Evolutionary conservation across 495 filamentous ascomycete species (phyloP).

Genomic region (Trichoderma parareesei): DNA sequence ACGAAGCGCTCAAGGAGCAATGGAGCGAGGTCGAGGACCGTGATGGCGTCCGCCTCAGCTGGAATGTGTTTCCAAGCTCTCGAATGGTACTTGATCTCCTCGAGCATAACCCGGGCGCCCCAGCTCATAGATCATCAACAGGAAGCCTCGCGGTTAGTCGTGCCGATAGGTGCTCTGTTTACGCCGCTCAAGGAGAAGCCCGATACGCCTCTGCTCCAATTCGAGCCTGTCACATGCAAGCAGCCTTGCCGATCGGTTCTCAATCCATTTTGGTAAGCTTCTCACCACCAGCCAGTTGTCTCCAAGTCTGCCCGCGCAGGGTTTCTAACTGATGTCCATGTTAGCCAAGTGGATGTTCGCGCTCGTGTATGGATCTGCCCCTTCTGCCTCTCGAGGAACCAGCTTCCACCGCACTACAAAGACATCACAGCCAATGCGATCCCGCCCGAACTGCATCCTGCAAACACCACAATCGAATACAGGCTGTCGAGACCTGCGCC

Average conservation of each 20-base stretch:
- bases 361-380: slow-evolving; percentile 97
- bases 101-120: neutral
- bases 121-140: slow-evolving; percentile 25
- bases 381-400: slow-evolving; percentile 93
- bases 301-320: neutral
- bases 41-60: slow-evolving; percentile 94
- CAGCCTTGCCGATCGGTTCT: slow-evolving; percentile 90
- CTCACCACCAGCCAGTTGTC: neutral
- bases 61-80: slow-evolving; percentile 98
- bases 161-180: slow-evolving; percentile 93
- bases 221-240: slow-evolving; percentile 98
- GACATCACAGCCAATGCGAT: slow-evolving; percentile 94
- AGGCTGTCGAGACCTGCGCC: slow-evolving; percentile 85
- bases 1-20: slow-evolving; percentile 76
- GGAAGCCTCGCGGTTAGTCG: slow-evolving; percentile 96
- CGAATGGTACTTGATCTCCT: slow-evolving; percentile 64
- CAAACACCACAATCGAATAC: slow-evolving; percentile 97
- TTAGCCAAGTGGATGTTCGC: slow-evolving; percentile 88
- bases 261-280: slow-evolving; percentile 85
- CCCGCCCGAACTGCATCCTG: slow-evolving; percentile 87
- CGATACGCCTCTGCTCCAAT: slow-evolving; percentile 82
- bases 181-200: slow-evolving; percentile 94
- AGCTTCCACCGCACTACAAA: slow-evolving; percentile 95
- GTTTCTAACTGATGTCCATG: neutral
- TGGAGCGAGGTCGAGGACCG: slow-evolving; percentile 97